These are phyloP conservation scores for Pseudonitzschia delicatissima DNA, from an alignment of 108 stramenopile genomes.

Conservation along the genomic window DNA sequence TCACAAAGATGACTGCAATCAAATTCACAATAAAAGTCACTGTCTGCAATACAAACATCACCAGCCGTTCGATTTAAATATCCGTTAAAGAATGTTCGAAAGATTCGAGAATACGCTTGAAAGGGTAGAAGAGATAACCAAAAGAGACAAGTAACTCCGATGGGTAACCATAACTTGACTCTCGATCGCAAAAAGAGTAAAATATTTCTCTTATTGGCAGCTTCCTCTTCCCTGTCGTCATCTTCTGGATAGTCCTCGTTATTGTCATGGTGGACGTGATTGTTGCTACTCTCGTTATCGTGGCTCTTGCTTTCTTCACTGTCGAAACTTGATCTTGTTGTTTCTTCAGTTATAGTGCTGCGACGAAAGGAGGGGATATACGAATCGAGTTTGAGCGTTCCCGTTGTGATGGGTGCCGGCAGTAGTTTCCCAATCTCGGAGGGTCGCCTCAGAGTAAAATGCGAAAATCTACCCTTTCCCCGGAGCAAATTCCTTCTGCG, in stretches of 20 bases:
- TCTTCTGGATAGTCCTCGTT: neutral
- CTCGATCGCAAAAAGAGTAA: neutral
- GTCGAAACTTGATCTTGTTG: too few relatives aligned
- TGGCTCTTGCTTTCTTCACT: neutral
- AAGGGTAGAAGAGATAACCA: neutral
- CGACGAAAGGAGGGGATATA: neutral
- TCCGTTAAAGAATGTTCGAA: neutral
- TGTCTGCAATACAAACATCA: too few relatives aligned
- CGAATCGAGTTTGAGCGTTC: neutral
- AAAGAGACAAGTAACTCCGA: neutral
- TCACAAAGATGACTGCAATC: neutral
- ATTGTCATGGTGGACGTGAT: neutral
- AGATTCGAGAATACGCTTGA: neutral
- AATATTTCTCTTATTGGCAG: neutral
- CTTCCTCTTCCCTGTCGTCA: neutral
- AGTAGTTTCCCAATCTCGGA: neutral
- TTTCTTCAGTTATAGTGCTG: neutral
- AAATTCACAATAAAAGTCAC: too few relatives aligned
- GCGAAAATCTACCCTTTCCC: neutral
- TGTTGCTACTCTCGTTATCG: neutral
- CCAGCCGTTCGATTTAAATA: too few relatives aligned
- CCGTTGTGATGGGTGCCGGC: neutral
- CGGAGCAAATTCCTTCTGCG: neutral
- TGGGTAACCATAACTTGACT: neutral
- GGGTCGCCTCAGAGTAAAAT: neutral